These are phyloP conservation scores for Colletotrichum sansevieriae DNA, from an alignment of 2,329 filamentous ascomycete genomes.

Conservation along the genomic window DNA sequence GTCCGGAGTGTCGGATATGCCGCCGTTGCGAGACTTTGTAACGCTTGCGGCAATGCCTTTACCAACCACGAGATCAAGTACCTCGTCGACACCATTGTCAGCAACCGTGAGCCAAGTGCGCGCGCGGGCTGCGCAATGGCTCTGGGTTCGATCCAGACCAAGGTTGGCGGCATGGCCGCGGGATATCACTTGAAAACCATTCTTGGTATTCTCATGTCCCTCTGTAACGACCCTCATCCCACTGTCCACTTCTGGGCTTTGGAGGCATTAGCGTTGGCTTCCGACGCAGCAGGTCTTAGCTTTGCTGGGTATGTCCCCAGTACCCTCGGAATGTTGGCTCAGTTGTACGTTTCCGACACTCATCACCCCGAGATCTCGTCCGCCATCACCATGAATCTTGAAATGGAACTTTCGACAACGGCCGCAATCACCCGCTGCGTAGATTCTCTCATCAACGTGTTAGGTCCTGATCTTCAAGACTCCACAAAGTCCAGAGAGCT, in stretches of 20 bases:
- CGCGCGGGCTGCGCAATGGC: slow-evolving; percentile 95
- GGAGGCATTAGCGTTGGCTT: slow-evolving; percentile 86
- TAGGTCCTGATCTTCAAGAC: slow-evolving; percentile 95
- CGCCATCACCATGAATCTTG: slow-evolving; percentile 88
- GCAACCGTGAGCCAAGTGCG: slow-evolving; percentile 92
- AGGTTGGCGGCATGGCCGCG: slow-evolving; percentile 97
- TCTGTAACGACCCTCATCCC: slow-evolving; percentile 95
- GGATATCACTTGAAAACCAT: slow-evolving; percentile 97
- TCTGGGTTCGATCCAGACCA: slow-evolving; percentile 91
- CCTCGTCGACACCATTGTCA: slow-evolving; percentile 92
- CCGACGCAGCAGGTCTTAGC: slow-evolving; percentile 91
- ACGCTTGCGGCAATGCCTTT: slow-evolving; percentile 84
- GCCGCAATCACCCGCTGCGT: slow-evolving; percentile 89
- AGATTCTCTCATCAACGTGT: slow-evolving; percentile 95
- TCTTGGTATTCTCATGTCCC: slow-evolving; percentile 96
- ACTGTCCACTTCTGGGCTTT: slow-evolving; percentile 97
- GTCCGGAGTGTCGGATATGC: slow-evolving; percentile 88
- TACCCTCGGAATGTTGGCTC: slow-evolving; percentile 92
- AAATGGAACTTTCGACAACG: slow-evolving; percentile 85
- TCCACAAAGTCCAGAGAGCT: slow-evolving; percentile 91
- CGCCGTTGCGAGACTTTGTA: slow-evolving; percentile 88
- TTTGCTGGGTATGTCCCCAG: slow-evolving; percentile 93
- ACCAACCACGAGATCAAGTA: slow-evolving; percentile 92
- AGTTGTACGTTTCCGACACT: slow-evolving; percentile 90
- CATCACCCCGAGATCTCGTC: slow-evolving; percentile 88